phyloP scores from a whole-genome alignment of 2,329 filamentous ascomycete genomes.

The Aspergillus sp. region DNA sequence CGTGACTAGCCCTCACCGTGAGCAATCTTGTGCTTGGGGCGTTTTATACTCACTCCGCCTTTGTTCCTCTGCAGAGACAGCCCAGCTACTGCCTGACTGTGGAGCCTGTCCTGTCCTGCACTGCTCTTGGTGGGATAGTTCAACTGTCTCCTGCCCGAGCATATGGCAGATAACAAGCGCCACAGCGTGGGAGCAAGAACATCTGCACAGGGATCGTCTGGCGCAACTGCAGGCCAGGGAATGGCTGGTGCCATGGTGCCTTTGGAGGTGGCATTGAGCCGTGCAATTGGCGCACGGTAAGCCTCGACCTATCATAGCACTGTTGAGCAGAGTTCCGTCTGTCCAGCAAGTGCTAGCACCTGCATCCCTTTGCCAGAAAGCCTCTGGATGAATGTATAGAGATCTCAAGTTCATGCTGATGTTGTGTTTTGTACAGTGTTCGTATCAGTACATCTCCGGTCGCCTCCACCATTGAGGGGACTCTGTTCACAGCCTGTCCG shows the following conservation, averaged over 20 bases:
- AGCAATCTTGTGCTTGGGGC: neutral
- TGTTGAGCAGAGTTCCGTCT: neutral
- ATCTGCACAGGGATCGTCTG: conserved; percentile 38
- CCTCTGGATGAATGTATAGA: neutral
- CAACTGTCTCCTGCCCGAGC: neutral
- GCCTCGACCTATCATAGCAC: conserved; percentile 23
- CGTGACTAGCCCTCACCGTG: neutral
- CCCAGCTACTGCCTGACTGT: neutral
- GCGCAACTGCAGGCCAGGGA: conserved; percentile 38
- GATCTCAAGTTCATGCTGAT: conserved; percentile 6
- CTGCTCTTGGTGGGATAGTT: neutral
- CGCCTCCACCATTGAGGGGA: conserved; percentile 60
- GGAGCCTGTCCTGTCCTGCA: neutral
- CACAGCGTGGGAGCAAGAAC: conserved; percentile 56
- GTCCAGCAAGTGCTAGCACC: neutral
- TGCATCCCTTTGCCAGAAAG: neutral
- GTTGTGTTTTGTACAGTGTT: conserved; percentile 45
- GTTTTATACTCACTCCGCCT: neutral
- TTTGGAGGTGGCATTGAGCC: conserved; percentile 57
- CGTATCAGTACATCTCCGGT: conserved; percentile 59
- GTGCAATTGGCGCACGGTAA: conserved; percentile 64
- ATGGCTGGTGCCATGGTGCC: conserved; percentile 51
- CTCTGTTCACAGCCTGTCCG: conserved; percentile 63
- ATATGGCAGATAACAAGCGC: conserved; percentile 62
- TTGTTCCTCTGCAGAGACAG: neutral